These are phyloP conservation scores for Chenopodium berlandieri DNA, from an alignment of 148 eudicot genomes.

Conservation along the genomic window DNA sequence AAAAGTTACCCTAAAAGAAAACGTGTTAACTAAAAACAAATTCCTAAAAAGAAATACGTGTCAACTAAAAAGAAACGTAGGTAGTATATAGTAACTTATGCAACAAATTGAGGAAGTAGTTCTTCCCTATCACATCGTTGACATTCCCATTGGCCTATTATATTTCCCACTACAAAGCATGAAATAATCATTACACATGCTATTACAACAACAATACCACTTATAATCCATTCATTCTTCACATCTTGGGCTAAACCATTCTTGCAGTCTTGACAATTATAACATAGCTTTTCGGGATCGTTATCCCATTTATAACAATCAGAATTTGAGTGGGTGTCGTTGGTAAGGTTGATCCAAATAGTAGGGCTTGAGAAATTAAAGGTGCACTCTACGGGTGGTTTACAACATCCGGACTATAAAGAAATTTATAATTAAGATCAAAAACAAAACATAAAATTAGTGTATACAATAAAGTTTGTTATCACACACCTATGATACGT, in stretches of 20 bases:
- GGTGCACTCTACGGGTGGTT: background rate
- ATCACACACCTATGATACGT: no score
- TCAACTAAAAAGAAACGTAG: no score
- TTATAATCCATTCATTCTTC: background rate
- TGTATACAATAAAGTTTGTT: no score
- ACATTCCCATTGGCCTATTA: no score
- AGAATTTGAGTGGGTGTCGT: background rate
- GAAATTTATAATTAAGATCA: no score
- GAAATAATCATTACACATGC: background rate
- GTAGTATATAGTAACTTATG: no score
- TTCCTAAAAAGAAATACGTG: no score
- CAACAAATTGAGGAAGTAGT: no score
- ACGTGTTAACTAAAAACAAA: no score
- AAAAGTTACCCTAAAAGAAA: no score
- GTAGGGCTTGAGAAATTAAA: conserved; percentile 1
- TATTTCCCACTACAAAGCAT: background rate
- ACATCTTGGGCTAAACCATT: background rate
- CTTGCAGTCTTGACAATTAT: background rate
- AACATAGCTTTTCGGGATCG: conserved; percentile 2
- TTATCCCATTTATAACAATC: conserved; percentile 7
- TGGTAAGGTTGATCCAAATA: background rate
- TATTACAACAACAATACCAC: background rate
- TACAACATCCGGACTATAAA: conserved; percentile 7
- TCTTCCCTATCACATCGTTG: no score
- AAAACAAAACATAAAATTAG: no score